Conservation (phyloP, 805 yeast species). For the Ogataea siamensis region DNA sequence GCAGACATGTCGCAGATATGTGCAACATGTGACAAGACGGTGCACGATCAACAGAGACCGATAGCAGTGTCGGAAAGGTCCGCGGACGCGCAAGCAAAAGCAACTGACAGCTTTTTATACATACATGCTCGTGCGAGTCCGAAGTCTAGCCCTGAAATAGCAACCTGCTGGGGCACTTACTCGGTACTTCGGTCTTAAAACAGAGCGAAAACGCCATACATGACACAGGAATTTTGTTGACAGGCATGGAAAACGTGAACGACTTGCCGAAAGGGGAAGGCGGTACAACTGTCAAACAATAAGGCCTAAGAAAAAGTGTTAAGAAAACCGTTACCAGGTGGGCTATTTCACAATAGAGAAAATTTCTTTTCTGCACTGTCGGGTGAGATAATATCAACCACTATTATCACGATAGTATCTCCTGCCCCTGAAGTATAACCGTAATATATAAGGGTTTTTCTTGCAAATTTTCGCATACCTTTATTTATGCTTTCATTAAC, state of each 20-base stretch:
- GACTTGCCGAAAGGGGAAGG: not conserved
- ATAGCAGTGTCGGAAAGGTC: too few species aligned
- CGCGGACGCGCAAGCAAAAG: not conserved
- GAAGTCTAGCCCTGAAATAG: not conserved
- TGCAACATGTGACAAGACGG: too few species aligned
- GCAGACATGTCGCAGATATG: too few species aligned
- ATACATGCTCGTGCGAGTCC: not conserved
- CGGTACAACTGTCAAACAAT: conserved; percentile 3
- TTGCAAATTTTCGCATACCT: not conserved
- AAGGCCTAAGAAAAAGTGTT: not conserved
- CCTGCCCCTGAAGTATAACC: conserved; percentile 14
- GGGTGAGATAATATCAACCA: conserved; percentile 1
- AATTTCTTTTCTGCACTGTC: conserved; percentile 1
- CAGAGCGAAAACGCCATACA: conserved; percentile 1
- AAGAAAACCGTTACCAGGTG: conserved; percentile 8
- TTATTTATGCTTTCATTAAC: conserved; percentile 4
- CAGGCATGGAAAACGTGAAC: conserved; percentile 1
- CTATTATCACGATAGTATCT: conserved; percentile 4
- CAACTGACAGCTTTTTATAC: too few species aligned
- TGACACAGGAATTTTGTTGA: not conserved
- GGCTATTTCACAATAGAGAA: conserved; percentile 3
- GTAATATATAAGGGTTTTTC: conserved; percentile 6
- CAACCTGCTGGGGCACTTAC: not conserved
- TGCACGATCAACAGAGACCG: too few species aligned
- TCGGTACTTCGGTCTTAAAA: not conserved